Base-by-base conservation (phyloP, 78 protist genomes). In the Fonticula alba region DNA sequence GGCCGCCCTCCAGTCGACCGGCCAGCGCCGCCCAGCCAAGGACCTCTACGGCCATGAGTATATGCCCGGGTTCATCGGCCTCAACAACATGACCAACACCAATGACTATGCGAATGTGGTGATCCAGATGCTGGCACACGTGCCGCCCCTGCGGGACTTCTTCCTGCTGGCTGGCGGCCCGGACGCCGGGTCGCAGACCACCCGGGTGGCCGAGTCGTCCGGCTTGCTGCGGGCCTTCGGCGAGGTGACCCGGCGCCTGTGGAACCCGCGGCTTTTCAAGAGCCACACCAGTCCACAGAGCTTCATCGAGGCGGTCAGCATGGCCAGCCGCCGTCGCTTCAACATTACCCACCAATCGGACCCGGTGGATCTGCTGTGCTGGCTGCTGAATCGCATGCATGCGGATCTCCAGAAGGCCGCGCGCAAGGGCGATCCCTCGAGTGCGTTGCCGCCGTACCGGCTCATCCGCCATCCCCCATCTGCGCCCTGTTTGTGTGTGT, bases 61-160 rank as follows among this genome's bases (percentile, higher is more conserved):
- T 51, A 62, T 73, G 37, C 75, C 90, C 17, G 69, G 98, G 31
- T 43, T 80, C 5, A 73, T 93, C 49, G 98, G 98, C 7, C 57
- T 93, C 31, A 92, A 93, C 75, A 89, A 89, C 73, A 72, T 93
- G 58, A n/a, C n/a, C n/a, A 72, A 77, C 54, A 35, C n/a, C 51
- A 93, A 82, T 11, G 87, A 86, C 36, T 83, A 64, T 66, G 13
- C 92, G 33, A 92, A 88, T 72, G 96, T 82, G 37, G 65, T 83
- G n/a, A 35, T 93, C 3, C 96, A 92, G 68, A 61, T 82, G 19
- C 76, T 93, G 24, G 40, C 66, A 5, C 82, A 68, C 68, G 73
- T 88, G 19, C 46, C 72, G 19, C 62, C 62, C 19, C 37, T 92
- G 24, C 78, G 96, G n/a, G 58, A 88, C 68, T 89, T 67, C 62